These are phyloP conservation scores for Lanmaoa pseudosensibilis DNA, from an alignment of 768 basidiomycete species.

Conservation along the genomic window DNA sequence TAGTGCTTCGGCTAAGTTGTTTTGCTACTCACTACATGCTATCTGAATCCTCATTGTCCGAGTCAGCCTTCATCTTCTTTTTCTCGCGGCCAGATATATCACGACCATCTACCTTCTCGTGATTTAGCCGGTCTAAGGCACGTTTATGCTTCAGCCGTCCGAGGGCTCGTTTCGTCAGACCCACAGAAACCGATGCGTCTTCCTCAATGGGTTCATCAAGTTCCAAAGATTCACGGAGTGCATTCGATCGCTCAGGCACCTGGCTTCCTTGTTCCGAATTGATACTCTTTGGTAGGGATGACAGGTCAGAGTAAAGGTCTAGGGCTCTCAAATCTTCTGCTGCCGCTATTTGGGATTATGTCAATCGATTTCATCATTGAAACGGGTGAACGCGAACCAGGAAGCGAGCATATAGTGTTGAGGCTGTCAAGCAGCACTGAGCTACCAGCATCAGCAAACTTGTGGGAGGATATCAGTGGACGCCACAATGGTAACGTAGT, in stretches of 20 bases:
- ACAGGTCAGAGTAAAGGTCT: constrained; percentile 60
- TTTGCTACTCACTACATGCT: background rate
- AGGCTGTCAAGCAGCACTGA: constrained; percentile 43
- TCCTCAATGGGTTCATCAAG: constrained; percentile 16
- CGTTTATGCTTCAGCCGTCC: constrained; percentile 54
- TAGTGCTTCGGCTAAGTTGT: background rate
- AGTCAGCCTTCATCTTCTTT: constrained; percentile 23
- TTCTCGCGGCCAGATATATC: constrained; percentile 4
- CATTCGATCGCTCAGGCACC: constrained; percentile 29
- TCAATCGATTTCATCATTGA: background rate
- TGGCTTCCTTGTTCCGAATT: constrained; percentile 47
- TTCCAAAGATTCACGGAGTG: constrained; percentile 4
- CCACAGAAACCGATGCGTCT: constrained; percentile 3
- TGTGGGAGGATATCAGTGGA: background rate
- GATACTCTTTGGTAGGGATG: constrained; percentile 58
- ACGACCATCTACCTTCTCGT: constrained; percentile 1
- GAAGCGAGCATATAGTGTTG: constrained; percentile 43
- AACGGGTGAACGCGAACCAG: constrained; percentile 40
- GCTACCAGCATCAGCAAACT: constrained; percentile 24
- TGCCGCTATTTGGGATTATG: constrained; percentile 40
- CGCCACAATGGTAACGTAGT: background rate
- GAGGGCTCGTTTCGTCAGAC: constrained; percentile 45
- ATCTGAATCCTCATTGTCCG: constrained; percentile 4
- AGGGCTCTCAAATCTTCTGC: constrained; percentile 49
- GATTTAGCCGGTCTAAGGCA: constrained; percentile 37